Evolutionary conservation across 2,329 filamentous ascomycete genomes (phyloP).

Genomic region (Aureobasidium namibiae): DNA sequence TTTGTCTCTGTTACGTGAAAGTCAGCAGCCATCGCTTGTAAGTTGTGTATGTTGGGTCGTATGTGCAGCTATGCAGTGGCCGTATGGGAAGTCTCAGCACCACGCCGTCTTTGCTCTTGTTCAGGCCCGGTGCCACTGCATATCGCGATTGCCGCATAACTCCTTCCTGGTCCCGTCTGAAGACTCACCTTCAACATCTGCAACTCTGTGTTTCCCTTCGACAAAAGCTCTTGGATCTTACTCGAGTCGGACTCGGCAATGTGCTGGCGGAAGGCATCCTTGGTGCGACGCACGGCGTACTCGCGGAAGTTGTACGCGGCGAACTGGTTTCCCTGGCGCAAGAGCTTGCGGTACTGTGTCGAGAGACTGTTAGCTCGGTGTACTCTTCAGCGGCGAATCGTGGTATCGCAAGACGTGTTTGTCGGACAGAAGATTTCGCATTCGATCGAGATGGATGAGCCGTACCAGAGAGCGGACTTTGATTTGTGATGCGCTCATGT

Average conservation of each 20-base stretch:
- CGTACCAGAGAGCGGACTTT: constrained; percentile 19
- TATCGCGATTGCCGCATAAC: not conserved
- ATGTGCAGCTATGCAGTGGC: not conserved
- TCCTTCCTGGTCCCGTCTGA: not conserved
- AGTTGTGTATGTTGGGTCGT: not conserved
- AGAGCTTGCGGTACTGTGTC: constrained; percentile 78
- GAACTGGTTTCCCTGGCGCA: constrained; percentile 81
- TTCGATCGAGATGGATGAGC: too few relatives aligned
- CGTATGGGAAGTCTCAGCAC: not conserved
- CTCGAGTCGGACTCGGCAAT: constrained; percentile 63
- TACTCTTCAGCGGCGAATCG: not conserved
- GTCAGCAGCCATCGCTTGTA: constrained; percentile 28
- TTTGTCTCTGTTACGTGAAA: constrained; percentile 67
- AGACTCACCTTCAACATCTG: constrained; percentile 77
- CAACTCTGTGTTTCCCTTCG: constrained; percentile 78
- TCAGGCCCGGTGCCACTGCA: not conserved
- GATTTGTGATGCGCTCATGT: constrained; percentile 13
- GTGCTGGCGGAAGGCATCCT: constrained; percentile 83
- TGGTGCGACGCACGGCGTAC: constrained; percentile 84
- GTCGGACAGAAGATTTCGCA: not conserved
- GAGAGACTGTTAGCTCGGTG: not conserved
- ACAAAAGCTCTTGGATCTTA: constrained; percentile 77
- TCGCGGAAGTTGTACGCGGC: constrained; percentile 96
- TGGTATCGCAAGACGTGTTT: not conserved
- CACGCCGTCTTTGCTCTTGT: not conserved